Evolutionary conservation across 202 grass and related monocot species (phyloP).

Genomic region (Schoenoplectus triqueter): DNA sequence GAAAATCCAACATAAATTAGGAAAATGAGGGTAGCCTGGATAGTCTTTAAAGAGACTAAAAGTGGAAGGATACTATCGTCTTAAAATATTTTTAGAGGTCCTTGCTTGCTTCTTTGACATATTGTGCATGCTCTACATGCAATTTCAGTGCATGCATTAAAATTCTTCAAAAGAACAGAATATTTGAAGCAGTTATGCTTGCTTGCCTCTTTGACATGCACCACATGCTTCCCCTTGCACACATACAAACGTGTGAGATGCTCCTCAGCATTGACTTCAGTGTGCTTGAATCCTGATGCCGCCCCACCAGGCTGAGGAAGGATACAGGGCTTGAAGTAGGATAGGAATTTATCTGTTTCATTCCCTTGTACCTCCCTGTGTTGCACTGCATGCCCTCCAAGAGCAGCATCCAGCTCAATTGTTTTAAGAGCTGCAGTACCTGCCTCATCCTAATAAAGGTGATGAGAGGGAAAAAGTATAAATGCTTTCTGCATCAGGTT

Average conservation of each 20-base stretch:
- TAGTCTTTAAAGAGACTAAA: background rate
- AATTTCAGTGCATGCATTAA: background rate
- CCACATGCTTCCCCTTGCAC: constrained; percentile 93
- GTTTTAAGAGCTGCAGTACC: constrained; percentile 85
- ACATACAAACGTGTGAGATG: constrained; percentile 80
- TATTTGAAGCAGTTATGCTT: constrained; percentile 27
- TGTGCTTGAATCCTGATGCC: constrained; percentile 86
- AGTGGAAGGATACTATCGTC: background rate
- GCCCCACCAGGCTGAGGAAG: constrained; percentile 86
- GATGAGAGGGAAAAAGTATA: background rate
- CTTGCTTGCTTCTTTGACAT: background rate
- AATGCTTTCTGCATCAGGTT: constrained; percentile 7
- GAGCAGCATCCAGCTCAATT: constrained; percentile 85
- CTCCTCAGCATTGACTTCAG: constrained; percentile 69
- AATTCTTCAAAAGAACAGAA: constrained; percentile 21
- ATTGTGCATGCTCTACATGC: background rate
- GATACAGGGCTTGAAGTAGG: constrained; percentile 96
- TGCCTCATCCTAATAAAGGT: constrained; percentile 75
- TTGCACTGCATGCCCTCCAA: constrained; percentile 92
- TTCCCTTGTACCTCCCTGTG: constrained; percentile 88
- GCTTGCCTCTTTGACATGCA: constrained; percentile 96
- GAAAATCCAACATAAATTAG: background rate
- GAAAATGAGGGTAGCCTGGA: background rate
- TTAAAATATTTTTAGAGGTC: background rate
- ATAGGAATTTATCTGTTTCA: constrained; percentile 95